phyloP scores from a whole-genome alignment of 495 filamentous ascomycete species.

The Penicillium verhagenii region DNA sequence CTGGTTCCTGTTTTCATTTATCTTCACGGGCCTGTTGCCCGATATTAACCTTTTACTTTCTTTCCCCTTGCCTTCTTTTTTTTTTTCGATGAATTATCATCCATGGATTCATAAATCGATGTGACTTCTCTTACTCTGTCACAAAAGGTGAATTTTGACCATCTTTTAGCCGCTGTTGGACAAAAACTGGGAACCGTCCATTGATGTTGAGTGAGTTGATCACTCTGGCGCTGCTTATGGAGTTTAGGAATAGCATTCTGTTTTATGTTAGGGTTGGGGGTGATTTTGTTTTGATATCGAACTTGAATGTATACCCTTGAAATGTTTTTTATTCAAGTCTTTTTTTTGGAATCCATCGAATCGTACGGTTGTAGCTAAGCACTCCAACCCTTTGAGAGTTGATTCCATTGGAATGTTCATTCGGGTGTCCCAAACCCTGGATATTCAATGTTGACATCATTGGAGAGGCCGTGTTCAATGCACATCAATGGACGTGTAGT shows the following conservation, averaged over 20 bases:
- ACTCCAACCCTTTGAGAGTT: too few relatives aligned
- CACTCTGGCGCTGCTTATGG: constrained; percentile 6
- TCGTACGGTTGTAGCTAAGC: too few relatives aligned
- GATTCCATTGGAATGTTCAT: too few relatives aligned
- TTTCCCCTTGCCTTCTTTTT: background rate
- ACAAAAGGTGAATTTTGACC: background rate
- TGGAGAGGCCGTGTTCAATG: too few relatives aligned
- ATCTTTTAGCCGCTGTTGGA: background rate
- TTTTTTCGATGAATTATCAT: background rate
- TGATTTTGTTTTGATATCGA: background rate
- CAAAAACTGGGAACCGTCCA: background rate
- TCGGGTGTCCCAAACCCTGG: too few relatives aligned
- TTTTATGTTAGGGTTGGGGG: background rate
- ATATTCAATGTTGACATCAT: too few relatives aligned
- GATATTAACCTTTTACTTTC: background rate
- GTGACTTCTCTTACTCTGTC: background rate
- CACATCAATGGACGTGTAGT: too few relatives aligned
- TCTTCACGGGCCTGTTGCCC: background rate
- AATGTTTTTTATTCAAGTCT: too few relatives aligned
- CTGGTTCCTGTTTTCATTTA: too few relatives aligned
- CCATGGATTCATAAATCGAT: too few relatives aligned
- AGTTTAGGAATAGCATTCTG: constrained; percentile 2
- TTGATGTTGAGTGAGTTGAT: constrained; percentile 1
- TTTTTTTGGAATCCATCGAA: too few relatives aligned
- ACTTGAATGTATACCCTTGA: background rate